phyloP scores from a whole-genome alignment of 257 asterid genomes.

The Solanum clarkiae region DNA sequence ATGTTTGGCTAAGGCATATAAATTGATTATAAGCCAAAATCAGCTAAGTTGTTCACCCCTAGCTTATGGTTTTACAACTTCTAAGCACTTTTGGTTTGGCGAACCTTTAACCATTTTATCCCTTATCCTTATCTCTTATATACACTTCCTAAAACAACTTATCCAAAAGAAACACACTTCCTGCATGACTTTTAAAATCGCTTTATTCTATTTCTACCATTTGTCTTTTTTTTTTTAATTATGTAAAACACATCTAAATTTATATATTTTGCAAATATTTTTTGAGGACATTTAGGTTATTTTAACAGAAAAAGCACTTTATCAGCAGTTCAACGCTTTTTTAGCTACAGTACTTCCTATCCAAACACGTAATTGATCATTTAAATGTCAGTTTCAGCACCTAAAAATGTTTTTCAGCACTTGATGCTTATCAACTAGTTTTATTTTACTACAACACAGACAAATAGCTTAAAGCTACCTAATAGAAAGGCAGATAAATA shows the following conservation, averaged over 20 bases:
- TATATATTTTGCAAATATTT: too few relatives aligned
- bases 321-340: background rate
- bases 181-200: background rate
- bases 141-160: background rate
- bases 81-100: background rate
- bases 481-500: background rate
- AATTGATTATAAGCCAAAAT: background rate
- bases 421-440: background rate
- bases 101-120: background rate
- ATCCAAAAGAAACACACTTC: background rate
- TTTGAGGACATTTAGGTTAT: background rate
- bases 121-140: background rate
- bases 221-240: background rate
- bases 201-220: background rate
- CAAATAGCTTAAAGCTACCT: background rate
- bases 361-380: background rate
- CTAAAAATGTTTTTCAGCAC: background rate
- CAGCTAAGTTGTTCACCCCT: background rate
- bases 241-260: background rate
- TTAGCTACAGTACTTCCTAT: background rate
- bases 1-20: background rate
- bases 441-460: background rate
- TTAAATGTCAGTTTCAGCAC: background rate
- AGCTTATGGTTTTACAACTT: background rate
- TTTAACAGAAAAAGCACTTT: background rate